Conservation (phyloP, 495 filamentous ascomycete genomes). For the Aspergillus funiculosus region DNA sequence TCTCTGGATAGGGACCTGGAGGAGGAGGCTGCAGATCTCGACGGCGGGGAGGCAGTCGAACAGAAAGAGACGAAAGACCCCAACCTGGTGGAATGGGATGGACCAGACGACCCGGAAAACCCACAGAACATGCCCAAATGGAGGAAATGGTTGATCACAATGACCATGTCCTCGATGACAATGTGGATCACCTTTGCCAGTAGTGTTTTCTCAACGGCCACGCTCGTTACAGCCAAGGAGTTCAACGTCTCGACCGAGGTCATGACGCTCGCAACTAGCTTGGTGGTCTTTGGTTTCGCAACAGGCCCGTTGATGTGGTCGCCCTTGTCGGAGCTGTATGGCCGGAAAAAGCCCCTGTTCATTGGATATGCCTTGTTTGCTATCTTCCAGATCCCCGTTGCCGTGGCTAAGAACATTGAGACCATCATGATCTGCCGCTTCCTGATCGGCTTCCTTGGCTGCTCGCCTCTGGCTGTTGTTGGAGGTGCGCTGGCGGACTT, state of each 20-base stretch:
- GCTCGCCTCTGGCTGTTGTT: constrained; percentile 56
- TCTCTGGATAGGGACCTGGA: constrained; percentile 8
- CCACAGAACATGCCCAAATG: constrained; percentile 59
- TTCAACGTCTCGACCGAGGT: constrained; percentile 51
- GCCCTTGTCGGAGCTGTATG: constrained; percentile 53
- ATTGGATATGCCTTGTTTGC: constrained; percentile 50
- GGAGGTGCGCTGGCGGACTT: constrained; percentile 58
- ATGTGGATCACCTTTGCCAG: constrained; percentile 56
- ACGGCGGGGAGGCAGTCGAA: constrained; percentile 7
- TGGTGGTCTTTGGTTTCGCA: constrained; percentile 53
- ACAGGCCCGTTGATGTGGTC: constrained; percentile 52
- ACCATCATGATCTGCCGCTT: constrained; percentile 59
- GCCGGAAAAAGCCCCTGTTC: constrained; percentile 52
- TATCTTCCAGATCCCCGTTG: constrained; percentile 59
- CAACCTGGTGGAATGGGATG: constrained; percentile 41
- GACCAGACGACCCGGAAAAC: constrained; percentile 59
- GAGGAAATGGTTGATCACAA: constrained; percentile 67
- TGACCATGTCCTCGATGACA: constrained; percentile 52
- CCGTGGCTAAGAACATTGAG: constrained; percentile 52
- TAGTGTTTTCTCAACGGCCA: constrained; percentile 55
- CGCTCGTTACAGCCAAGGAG: constrained; percentile 39
- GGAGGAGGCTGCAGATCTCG: constrained; percentile 11
- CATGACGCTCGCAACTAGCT: constrained; percentile 50
- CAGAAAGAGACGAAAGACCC: constrained; percentile 32
- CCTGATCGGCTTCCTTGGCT: constrained; percentile 56